Conservation (phyloP, 2,329 filamentous ascomycete species). For the Cladosporium sp. region DNA sequence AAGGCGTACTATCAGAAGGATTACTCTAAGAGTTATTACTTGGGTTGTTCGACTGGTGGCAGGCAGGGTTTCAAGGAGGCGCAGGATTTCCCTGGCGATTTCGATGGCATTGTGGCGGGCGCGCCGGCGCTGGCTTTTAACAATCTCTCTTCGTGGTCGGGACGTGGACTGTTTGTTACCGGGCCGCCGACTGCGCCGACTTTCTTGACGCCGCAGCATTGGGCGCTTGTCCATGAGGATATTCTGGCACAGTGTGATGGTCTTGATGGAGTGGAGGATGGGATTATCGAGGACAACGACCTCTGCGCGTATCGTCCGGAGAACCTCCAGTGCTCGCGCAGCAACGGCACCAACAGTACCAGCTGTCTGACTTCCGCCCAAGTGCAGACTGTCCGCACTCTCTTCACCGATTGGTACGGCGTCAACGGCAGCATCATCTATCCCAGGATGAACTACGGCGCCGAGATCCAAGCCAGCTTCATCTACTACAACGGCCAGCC, state of each 20-base stretch:
- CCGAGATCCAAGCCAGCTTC: constrained; percentile 41
- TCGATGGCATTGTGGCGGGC: constrained; percentile 51
- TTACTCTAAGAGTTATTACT: constrained; percentile 49
- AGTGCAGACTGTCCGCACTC: constrained; percentile 43
- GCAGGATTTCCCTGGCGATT: constrained; percentile 49
- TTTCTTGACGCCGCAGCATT: constrained; percentile 42
- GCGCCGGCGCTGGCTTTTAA: constrained; percentile 47
- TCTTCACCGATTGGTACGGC: constrained; percentile 45
- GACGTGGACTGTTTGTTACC: constrained; percentile 43
- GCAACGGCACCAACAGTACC: constrained; percentile 38
- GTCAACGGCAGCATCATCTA: constrained; percentile 49
- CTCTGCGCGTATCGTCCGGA: constrained; percentile 47
- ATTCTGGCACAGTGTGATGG: constrained; percentile 52
- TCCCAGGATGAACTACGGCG: constrained; percentile 54
- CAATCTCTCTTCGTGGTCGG: constrained; percentile 46
- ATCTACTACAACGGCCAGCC: constrained; percentile 43
- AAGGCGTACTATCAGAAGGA: constrained; percentile 41
- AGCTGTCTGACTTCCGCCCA: constrained; percentile 48
- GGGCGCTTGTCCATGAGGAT: constrained; percentile 45
- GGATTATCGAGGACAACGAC: constrained; percentile 48
- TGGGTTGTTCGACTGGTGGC: constrained; percentile 51
- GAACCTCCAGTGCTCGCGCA: constrained; percentile 39
- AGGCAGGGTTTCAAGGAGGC: constrained; percentile 49
- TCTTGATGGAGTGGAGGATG: constrained; percentile 50
- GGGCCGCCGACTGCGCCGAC: constrained; percentile 41